Evolutionary conservation across 1,284 basidiomycete species (phyloP).

Genomic region (Cryptococcus jaspeensis): DNA sequence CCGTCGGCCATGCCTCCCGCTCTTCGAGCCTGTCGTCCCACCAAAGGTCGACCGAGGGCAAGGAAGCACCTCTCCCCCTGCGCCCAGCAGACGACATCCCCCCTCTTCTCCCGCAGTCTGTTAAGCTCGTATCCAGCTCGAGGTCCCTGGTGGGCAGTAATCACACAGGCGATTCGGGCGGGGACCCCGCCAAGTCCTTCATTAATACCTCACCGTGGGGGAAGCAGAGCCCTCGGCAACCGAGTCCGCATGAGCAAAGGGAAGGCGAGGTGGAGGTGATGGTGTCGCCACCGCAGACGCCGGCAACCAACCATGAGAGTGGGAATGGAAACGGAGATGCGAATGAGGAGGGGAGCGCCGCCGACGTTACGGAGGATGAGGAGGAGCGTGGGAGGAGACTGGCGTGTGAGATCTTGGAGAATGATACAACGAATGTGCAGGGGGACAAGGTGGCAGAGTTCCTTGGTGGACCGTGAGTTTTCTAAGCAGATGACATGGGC

Average conservation of each 20-base stretch:
- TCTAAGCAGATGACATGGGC: background rate
- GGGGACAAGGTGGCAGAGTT: constrained; percentile 95
- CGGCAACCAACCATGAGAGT: constrained; percentile 2
- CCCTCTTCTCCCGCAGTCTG: constrained; percentile 12
- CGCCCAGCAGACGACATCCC: constrained; percentile 4
- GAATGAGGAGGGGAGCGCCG: background rate
- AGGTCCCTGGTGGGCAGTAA: background rate
- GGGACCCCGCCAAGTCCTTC: constrained; percentile 2
- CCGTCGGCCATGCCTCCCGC: too few species aligned
- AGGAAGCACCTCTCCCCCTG: constrained; percentile 1
- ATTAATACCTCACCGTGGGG: constrained; percentile 13
- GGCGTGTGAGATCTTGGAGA: constrained; percentile 78
- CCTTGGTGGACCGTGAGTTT: constrained; percentile 80
- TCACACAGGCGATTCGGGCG: background rate
- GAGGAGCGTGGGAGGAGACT: constrained; percentile 69
- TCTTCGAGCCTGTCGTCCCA: too few species aligned
- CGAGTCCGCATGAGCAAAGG: background rate
- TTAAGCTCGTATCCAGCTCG: constrained; percentile 14
- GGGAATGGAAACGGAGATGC: background rate
- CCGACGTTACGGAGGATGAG: constrained; percentile 21
- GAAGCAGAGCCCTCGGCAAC: constrained; percentile 8
- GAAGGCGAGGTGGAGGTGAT: constrained; percentile 17
- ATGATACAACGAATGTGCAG: constrained; percentile 77
- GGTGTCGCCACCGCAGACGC: constrained; percentile 10
- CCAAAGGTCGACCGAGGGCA: too few species aligned